These are phyloP conservation scores for Aplosporella prunicola DNA, from an alignment of 2,329 filamentous ascomycete species.

Conservation along the genomic window DNA sequence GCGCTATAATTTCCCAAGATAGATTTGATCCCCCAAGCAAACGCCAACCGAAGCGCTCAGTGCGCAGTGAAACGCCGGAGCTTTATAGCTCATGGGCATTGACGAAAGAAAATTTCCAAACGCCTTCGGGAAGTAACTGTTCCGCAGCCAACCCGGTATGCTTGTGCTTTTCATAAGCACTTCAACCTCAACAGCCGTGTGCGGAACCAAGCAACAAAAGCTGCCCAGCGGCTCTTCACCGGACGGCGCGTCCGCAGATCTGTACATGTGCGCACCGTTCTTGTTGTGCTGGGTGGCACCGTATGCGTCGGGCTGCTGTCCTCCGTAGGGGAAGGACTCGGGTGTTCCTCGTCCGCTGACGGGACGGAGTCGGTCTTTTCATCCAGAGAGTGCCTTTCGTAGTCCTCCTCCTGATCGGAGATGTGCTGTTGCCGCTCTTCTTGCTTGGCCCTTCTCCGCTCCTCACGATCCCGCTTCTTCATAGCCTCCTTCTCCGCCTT, in stretches of 20 bases:
- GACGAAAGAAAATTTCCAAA: too few relatives aligned
- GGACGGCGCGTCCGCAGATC: constrained; percentile 23
- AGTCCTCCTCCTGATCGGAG: constrained; percentile 28
- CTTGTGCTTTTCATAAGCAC: constrained; percentile 20
- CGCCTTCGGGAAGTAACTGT: too few relatives aligned
- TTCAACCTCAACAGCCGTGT: constrained; percentile 44
- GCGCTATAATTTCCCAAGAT: too few relatives aligned
- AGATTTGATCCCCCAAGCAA: too few relatives aligned
- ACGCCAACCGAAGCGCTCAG: too few relatives aligned
- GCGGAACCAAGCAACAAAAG: constrained; percentile 48
- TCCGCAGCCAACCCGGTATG: too few relatives aligned
- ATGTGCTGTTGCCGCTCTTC: constrained; percentile 33
- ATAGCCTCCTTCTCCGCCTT: constrained; percentile 45
- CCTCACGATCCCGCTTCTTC: constrained; percentile 33
- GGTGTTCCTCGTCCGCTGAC: constrained; percentile 26
- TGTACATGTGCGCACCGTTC: constrained; percentile 20
- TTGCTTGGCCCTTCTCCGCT: constrained; percentile 34
- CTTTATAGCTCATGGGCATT: too few relatives aligned
- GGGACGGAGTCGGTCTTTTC: constrained; percentile 21
- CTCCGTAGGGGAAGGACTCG: background rate
- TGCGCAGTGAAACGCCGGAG: too few relatives aligned
- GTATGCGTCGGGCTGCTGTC: constrained; percentile 21
- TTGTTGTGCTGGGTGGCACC: constrained; percentile 21
- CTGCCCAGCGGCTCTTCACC: constrained; percentile 40
- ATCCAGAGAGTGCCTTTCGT: constrained; percentile 19